These are phyloP conservation scores for Dactylellina drechsleri DNA, from an alignment of 2,329 filamentous ascomycete genomes.

Conservation along the genomic window DNA sequence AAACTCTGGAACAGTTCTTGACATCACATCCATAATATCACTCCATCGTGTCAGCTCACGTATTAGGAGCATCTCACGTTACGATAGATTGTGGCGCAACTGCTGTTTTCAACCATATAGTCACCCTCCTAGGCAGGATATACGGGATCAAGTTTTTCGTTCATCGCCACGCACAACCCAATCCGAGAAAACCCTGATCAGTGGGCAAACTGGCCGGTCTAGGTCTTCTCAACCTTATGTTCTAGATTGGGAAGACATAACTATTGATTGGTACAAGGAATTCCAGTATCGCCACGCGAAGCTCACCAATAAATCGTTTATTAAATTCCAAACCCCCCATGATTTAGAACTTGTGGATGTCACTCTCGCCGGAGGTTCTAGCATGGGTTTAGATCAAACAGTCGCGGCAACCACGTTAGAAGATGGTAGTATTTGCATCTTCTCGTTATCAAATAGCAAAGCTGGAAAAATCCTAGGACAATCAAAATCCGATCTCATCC, in stretches of 20 bases:
- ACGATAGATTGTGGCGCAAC: conserved; percentile 24
- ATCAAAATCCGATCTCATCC: conserved; percentile 49
- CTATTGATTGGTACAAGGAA: conserved; percentile 58
- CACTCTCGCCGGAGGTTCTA: conserved; percentile 36
- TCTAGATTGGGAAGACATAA: conserved; percentile 42
- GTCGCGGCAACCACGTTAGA: conserved; percentile 54
- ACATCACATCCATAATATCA: conserved; percentile 31
- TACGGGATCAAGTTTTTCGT: background rate
- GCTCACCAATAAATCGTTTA: conserved; percentile 42
- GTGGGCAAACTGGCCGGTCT: conserved; percentile 4
- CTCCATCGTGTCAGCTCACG: conserved; percentile 49
- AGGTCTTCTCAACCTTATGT: conserved; percentile 22
- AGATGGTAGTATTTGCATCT: conserved; percentile 57
- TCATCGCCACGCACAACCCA: background rate
- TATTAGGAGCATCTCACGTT: conserved; percentile 41
- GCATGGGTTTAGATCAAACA: conserved; percentile 15
- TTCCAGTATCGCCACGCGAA: conserved; percentile 57
- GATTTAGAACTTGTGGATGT: conserved; percentile 55
- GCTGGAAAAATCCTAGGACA: conserved; percentile 48
- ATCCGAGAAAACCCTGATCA: conserved; percentile 14
- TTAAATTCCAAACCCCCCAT: conserved; percentile 48
- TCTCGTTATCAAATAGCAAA: conserved; percentile 52
- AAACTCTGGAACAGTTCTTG: conserved; percentile 25
- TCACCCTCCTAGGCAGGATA: background rate
- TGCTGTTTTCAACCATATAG: conserved; percentile 6